Evolutionary conservation across 2,329 filamentous ascomycete species (phyloP).

Genomic region (Aspergillus unguis): DNA sequence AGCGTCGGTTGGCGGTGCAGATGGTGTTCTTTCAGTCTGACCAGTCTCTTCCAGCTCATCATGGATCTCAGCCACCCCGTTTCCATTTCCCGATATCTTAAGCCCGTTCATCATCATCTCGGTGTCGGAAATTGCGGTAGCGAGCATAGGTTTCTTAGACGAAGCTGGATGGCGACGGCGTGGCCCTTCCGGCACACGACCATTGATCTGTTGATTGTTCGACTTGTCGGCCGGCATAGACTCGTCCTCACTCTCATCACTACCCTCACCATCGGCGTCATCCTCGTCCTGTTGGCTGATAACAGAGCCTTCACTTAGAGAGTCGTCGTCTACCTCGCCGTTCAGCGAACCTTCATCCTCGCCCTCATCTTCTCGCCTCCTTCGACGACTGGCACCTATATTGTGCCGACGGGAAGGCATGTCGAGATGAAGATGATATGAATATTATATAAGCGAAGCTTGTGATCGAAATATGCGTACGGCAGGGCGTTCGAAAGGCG

Average conservation of each 20-base stretch:
- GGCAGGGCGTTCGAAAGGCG: not conserved
- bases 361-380: constrained; percentile 47
- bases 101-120: constrained; percentile 61
- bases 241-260: constrained; percentile 53
- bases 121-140: constrained; percentile 52
- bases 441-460: constrained; percentile 1
- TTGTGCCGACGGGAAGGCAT: constrained; percentile 47
- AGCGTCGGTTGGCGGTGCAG: constrained; percentile 36
- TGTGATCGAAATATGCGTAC: constrained; percentile 1
- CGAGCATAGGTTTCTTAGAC: constrained; percentile 31
- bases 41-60: constrained; percentile 41
- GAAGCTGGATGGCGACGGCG: constrained; percentile 35
- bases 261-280: constrained; percentile 58
- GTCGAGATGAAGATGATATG: constrained; percentile 7
- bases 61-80: constrained; percentile 44
- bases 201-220: constrained; percentile 25
- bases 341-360: constrained; percentile 49
- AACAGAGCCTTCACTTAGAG: constrained; percentile 59
- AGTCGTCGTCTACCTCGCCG: constrained; percentile 57
- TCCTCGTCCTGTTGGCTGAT: constrained; percentile 58
- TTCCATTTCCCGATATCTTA: constrained; percentile 42
- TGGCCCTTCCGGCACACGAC: constrained; percentile 27
- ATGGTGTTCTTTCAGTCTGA: constrained; percentile 36
- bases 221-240: constrained; percentile 36
- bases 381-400: constrained; percentile 45